Base-by-base conservation (phyloP, 148 eudicot genomes). In the Chenopodium album region DNA sequence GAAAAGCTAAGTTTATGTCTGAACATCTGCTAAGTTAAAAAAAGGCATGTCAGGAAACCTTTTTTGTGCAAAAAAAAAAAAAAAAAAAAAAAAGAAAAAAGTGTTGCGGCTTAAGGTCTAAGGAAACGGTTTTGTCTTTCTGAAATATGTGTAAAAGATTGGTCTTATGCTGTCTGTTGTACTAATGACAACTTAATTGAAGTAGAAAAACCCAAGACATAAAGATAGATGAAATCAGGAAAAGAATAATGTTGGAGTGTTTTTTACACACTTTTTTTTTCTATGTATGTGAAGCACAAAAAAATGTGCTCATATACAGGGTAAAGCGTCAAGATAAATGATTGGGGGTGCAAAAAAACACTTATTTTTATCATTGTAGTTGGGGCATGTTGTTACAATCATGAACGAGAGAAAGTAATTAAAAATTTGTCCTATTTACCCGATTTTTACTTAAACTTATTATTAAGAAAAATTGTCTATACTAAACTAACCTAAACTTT, bases 121-220 rank as follows among this genome's bases (percentile, higher is more conserved):
- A 79, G 82, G 76, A 74, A 79, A 64, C 79, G 70, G 63, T 75
- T 34, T 34, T 56, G 68, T 28, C 75, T 79, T 78, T 72, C 59
- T 50, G 44, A 50, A 73, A 56, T 72, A 37, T 79, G 81, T 79
- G 67, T 79, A 20, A 37, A 52, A 56, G 56, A 34, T 56, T 66
- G 79, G 82, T 78, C 82, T 83, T 66, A 60, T 79, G 78, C 64
- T 79, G 85, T 83, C 82, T 83, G 82, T 54, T 66, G 82, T 79
- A 76, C 34, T 69, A 23, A 34, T 68, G 76, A 79, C 82, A 83
- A 29, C 77, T 73, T 71, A 26, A 74, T 83, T 46, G 62, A 19
- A 56, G 62, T 56, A 3, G 17, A 13, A 56, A 56, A 56, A 19
- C 62, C 17, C 20, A 56, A 56, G 62, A 56, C 62, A 56, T 56